A percentile compares a stretch with the other conserved stretches of the same genome.
Evolutionary conservation across 257 asterid genomes (phyloP).

Genomic region (Primulina huaijiensis): DNA sequence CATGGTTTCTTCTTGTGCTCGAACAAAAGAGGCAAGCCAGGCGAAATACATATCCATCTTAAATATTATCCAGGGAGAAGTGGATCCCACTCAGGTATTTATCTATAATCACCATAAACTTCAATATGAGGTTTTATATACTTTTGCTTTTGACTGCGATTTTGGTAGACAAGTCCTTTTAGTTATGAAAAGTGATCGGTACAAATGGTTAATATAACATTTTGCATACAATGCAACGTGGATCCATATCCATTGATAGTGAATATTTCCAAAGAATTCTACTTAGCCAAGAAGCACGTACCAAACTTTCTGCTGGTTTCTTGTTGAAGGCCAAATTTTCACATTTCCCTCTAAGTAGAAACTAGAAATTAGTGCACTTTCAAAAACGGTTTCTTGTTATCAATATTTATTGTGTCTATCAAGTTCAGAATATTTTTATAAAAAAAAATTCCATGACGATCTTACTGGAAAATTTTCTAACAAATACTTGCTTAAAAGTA

Average conservation of each 20-base stretch:
- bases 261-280: neutral
- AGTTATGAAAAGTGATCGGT: conserved; percentile 3
- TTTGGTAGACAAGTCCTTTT: neutral
- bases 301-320: neutral
- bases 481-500: neutral
- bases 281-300: neutral
- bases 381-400: neutral
- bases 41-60: conserved; percentile 92
- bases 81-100: conserved; percentile 98
- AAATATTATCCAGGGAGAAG: conserved; percentile 98
- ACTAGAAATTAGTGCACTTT: neutral
- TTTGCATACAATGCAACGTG: neutral
- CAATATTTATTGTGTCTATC: neutral
- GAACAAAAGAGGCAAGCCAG: conserved; percentile 97
- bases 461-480: neutral
- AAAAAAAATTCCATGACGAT: neutral
- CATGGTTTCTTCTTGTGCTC: conserved; percentile 92
- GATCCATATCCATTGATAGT: neutral
- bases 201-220: neutral
- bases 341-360: no score
- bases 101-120: conserved; percentile 18
- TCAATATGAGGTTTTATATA: neutral
- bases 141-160: neutral
- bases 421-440: neutral
- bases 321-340: neutral